Conservation (phyloP, 805 yeast genomes). For the Ogataea haglerorum region DNA sequence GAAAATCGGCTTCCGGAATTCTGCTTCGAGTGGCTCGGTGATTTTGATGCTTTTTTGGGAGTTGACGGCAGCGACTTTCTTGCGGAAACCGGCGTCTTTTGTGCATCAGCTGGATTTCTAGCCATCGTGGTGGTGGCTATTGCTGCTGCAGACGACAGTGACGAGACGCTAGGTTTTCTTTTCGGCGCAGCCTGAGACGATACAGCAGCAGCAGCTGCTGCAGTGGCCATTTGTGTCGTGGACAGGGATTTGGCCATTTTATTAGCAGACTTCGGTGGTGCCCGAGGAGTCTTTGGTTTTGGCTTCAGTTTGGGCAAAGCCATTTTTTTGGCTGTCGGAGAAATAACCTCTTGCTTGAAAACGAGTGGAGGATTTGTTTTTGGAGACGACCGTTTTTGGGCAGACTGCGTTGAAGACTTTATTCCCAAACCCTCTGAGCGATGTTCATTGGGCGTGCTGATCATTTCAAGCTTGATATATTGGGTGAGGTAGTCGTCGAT, state of each 20-base stretch:
- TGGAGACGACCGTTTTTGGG: conserved; percentile 1
- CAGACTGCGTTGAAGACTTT: neutral
- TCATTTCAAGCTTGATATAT: conserved; percentile 22
- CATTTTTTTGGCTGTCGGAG: conserved; percentile 1
- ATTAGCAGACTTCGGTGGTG: conserved; percentile 2
- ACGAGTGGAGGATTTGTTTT: conserved; percentile 10
- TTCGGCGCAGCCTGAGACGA: conserved; percentile 19
- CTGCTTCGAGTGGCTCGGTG: neutral
- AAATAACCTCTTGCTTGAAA: conserved; percentile 6
- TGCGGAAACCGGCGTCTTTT: neutral
- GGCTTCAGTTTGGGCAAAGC: conserved; percentile 1
- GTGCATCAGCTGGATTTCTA: conserved; percentile 9
- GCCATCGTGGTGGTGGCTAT: conserved; percentile 18
- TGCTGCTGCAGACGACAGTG: conserved; percentile 24
- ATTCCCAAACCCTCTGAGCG: conserved; percentile 4
- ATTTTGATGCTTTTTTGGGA: conserved; percentile 2
- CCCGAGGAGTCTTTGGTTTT: neutral
- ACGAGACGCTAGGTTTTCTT: conserved; percentile 12
- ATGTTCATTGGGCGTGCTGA: conserved; percentile 3
- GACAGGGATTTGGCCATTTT: conserved; percentile 18
- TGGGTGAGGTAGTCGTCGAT: conserved; percentile 21
- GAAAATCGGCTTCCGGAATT: conserved; percentile 12
- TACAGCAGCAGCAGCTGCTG: conserved; percentile 29
- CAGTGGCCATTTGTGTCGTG: conserved; percentile 28
- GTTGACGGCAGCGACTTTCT: neutral